A percentile compares a stretch with the other conserved stretches of the same genome.
Conservation (phyloP, 2,329 filamentous ascomycete genomes). For the Chlorencoelia australis region DNA sequence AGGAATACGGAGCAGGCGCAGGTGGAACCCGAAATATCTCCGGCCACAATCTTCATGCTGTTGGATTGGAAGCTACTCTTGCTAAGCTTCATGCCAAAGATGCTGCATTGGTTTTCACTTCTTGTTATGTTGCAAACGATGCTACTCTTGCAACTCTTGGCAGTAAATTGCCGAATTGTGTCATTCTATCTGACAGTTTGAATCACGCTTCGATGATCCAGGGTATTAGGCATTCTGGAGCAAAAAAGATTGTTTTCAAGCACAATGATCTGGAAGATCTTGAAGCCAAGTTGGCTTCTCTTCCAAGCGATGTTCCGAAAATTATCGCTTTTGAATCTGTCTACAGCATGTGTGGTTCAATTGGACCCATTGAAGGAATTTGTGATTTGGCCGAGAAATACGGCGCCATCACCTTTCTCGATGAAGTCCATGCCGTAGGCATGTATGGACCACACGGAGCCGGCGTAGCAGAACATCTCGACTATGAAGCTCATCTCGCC, state of each 20-base stretch:
- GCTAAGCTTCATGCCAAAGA: conserved; percentile 90
- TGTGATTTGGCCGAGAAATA: conserved; percentile 97
- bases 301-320: conserved; percentile 80
- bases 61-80: conserved; percentile 70
- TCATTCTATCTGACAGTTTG: conserved; percentile 93
- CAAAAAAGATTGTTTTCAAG: conserved; percentile 97
- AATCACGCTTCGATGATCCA: conserved; percentile 99
- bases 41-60: conserved; percentile 90
- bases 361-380: conserved; percentile 91
- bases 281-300: conserved; percentile 80
- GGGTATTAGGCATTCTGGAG: conserved; percentile 92
- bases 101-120: conserved; percentile 86
- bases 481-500: conserved; percentile 75
- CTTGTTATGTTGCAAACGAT: conserved; percentile 97
- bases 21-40: conserved; percentile 97
- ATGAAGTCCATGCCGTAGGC: conserved; percentile 97
- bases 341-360: conserved; percentile 98
- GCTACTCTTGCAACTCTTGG: conserved; percentile 94
- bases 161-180: conserved; percentile 90
- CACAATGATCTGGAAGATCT: conserved; percentile 94
- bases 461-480: conserved; percentile 93
- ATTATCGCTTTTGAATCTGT: conserved; percentile 99
- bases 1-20: conserved; percentile 89
- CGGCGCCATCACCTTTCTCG: conserved; percentile 91
- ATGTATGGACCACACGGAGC: conserved; percentile 97